A percentile compares a stretch with the other conserved stretches of the same genome.
Evolutionary conservation across 352 stramenopile genomes (phyloP).

Genomic region (Thraustotheca clavata): DNA sequence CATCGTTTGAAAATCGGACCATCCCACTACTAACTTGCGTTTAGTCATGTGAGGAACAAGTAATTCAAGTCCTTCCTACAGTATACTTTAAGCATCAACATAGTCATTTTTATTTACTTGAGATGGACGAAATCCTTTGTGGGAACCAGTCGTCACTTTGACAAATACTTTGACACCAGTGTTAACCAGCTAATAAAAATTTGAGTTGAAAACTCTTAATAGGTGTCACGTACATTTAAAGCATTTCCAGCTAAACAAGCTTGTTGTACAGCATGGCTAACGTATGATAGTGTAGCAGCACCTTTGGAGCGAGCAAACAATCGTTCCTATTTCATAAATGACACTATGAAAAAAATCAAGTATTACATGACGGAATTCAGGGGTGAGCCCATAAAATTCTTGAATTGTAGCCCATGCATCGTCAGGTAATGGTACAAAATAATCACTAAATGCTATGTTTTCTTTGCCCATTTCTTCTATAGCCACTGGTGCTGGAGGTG

Average conservation of each 20-base stretch:
- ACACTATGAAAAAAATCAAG: not conserved
- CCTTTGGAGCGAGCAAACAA: constrained; percentile 14
- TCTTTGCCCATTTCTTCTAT: not conserved
- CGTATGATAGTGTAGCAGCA: constrained; percentile 14
- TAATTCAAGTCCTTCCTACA: constrained; percentile 13
- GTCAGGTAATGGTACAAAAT: not conserved
- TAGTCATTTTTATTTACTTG: not conserved
- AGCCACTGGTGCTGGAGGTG: not conserved
- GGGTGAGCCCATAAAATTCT: not conserved
- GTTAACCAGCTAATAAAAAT: constrained; percentile 7
- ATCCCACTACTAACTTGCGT: constrained; percentile 13
- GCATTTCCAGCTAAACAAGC: constrained; percentile 3
- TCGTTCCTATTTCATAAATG: not conserved
- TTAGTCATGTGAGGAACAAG: constrained; percentile 7
- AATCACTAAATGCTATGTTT: not conserved
- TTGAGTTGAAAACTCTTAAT: not conserved
- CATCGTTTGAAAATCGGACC: constrained; percentile 3
- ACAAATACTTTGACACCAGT: constrained; percentile 19
- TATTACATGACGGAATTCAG: not conserved
- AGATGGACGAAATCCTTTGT: constrained; percentile 15
- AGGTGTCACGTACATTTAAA: not conserved
- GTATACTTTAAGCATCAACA: not conserved
- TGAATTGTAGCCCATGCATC: not conserved
- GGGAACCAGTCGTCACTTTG: constrained; percentile 5
- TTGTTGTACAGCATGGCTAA: not conserved